Conservation (phyloP, 495 filamentous ascomycete genomes). For the Xylaria cubensis region DNA sequence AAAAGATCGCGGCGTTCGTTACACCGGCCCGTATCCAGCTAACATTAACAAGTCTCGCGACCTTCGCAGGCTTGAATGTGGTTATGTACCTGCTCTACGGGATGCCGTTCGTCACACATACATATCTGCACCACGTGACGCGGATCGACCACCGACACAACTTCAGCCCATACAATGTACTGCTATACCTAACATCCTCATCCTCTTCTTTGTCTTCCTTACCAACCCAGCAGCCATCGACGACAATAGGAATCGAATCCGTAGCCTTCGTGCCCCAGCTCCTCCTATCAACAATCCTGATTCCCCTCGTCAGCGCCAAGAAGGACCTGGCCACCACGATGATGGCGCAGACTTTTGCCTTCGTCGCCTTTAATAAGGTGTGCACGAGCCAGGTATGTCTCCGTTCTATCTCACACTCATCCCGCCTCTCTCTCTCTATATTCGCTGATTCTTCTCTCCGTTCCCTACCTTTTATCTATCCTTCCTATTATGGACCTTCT, state of each 20-base stretch:
- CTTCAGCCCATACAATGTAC: conserved; percentile 93
- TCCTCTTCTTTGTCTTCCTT: conserved; percentile 32
- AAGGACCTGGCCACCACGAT: conserved; percentile 83
- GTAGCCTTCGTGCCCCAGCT: conserved; percentile 91
- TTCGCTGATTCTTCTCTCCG: not conserved
- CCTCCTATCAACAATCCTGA: conserved; percentile 71
- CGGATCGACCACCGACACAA: conserved; percentile 98
- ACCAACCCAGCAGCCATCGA: not conserved
- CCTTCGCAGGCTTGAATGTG: conserved; percentile 74
- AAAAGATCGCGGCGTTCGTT: conserved; percentile 58
- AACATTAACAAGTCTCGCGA: conserved; percentile 66
- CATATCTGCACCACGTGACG: conserved; percentile 89
- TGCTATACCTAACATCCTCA: conserved; percentile 82
- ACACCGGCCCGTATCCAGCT: conserved; percentile 68
- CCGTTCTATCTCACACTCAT: not conserved
- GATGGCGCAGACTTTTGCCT: conserved; percentile 98
- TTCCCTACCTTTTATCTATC: no score
- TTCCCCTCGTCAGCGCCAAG: conserved; percentile 84
- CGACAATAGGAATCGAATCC: conserved; percentile 63
- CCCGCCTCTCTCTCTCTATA: not conserved
- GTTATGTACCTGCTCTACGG: conserved; percentile 80
- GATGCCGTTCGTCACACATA: conserved; percentile 80
- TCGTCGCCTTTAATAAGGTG: conserved; percentile 97
- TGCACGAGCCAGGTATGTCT: conserved; percentile 88
- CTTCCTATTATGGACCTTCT: no score